phyloP scores from a whole-genome alignment of 2,329 filamentous ascomycete species.

The Immersiporthe knoxdaviesiana region DNA sequence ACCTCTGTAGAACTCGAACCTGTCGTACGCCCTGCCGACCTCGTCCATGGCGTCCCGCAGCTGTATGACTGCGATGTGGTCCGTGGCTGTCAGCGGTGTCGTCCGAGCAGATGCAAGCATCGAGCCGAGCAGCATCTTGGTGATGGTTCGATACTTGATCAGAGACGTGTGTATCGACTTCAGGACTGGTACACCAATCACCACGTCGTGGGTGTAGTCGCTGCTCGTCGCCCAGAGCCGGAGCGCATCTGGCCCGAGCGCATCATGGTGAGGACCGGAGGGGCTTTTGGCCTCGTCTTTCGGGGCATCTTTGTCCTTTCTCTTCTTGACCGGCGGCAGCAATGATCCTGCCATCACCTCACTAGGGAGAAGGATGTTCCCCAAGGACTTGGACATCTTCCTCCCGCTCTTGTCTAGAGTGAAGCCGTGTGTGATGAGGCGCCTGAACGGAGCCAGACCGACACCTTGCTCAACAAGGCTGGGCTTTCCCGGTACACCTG shows the following conservation, averaged over 20 bases:
- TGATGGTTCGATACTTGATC: constrained; percentile 84
- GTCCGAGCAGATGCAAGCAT: constrained; percentile 59
- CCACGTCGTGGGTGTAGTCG: constrained; percentile 88
- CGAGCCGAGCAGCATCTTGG: constrained; percentile 88
- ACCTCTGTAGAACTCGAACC: constrained; percentile 82
- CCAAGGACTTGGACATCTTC: constrained; percentile 98
- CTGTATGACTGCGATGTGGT: constrained; percentile 78
- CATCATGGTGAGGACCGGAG: constrained; percentile 54
- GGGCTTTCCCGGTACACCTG: constrained; percentile 34
- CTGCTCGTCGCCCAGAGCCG: constrained; percentile 90
- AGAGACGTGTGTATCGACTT: constrained; percentile 75
- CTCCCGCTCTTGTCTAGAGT: constrained; percentile 86
- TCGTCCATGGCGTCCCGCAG: constrained; percentile 67
- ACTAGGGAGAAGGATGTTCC: constrained; percentile 80
- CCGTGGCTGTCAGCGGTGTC: constrained; percentile 60
- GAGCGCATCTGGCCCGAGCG: constrained; percentile 82
- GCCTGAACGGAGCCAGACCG: constrained; percentile 73
- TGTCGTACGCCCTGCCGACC: constrained; percentile 67
- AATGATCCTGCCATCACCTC: constrained; percentile 86
- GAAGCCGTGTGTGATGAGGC: constrained; percentile 94
- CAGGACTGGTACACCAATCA: constrained; percentile 78
- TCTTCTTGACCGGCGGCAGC: constrained; percentile 68
- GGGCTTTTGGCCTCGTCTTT: constrained; percentile 40
- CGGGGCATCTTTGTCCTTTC: constrained; percentile 55
- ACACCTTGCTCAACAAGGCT: constrained; percentile 40